Evolutionary conservation across 306 rosid genomes (phyloP).

Genomic region (Malus sieversii): DNA sequence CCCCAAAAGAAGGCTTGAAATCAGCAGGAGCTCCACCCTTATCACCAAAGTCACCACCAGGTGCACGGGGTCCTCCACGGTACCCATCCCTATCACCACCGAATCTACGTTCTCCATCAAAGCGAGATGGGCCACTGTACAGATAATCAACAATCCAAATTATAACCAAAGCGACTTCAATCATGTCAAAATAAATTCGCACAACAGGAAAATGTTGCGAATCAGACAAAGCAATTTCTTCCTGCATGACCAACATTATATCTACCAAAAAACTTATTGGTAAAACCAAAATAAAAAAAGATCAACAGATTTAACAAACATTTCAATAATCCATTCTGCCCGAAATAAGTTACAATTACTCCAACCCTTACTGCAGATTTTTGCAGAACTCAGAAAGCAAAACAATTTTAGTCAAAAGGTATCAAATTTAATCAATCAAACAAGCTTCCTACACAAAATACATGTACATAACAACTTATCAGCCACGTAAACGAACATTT

Average conservation of each 20-base stretch:
- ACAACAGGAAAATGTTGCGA: neutral
- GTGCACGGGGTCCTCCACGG: conserved; percentile 45
- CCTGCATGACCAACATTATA: neutral
- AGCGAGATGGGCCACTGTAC: conserved; percentile 41
- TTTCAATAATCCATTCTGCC: neutral
- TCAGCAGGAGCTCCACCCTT: conserved; percentile 52
- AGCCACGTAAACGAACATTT: neutral
- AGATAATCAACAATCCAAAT: neutral
- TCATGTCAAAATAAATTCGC: neutral
- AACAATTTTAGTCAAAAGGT: neutral
- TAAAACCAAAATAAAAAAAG: neutral
- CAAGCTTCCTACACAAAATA: neutral
- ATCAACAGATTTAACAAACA: neutral
- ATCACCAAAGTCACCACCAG: conserved; percentile 45
- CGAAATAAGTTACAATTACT: neutral
- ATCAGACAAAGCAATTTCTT: neutral
- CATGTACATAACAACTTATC: neutral
- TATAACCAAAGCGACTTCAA: neutral
- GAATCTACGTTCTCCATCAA: conserved; percentile 40
- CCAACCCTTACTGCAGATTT: neutral
- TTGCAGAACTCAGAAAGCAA: neutral
- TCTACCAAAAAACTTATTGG: neutral
- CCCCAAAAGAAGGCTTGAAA: conserved; percentile 44
- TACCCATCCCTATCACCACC: conserved; percentile 46
- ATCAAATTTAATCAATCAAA: neutral